Evolutionary conservation across 106 monocot genomes (phyloP).

Genomic region (Apostasia ramifera): DNA sequence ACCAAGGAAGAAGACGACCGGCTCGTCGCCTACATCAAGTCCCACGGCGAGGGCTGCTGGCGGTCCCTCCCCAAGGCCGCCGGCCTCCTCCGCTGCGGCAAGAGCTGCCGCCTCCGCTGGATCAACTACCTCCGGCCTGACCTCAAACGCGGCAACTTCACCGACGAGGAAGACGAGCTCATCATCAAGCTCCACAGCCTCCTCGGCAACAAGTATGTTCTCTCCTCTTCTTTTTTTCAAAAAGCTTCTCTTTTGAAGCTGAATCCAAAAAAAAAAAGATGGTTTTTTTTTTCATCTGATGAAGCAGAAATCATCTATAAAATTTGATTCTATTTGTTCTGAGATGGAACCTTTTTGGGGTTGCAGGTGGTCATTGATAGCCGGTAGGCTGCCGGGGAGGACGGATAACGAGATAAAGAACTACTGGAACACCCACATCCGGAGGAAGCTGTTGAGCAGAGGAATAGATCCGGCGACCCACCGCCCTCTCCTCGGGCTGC

Average conservation of each 20-base stretch:
- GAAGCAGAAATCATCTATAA: background rate
- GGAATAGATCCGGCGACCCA: slow-evolving; percentile 30
- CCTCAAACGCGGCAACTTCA: slow-evolving; percentile 54
- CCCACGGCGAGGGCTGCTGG: slow-evolving; percentile 58
- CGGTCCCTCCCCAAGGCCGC: slow-evolving; percentile 44
- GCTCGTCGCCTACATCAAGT: slow-evolving; percentile 36
- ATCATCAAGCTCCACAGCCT: slow-evolving; percentile 57
- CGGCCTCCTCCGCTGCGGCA: slow-evolving; percentile 33
- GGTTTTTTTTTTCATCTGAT: no score
- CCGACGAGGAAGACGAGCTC: slow-evolving; percentile 48
- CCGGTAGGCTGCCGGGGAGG: slow-evolving; percentile 24
- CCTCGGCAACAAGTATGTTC: slow-evolving; percentile 29
- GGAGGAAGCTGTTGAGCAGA: slow-evolving; percentile 18
- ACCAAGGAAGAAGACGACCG: slow-evolving; percentile 48
- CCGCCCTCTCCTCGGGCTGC: slow-evolving; percentile 4
- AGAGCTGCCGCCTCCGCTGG: slow-evolving; percentile 46
- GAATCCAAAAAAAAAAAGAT: no score
- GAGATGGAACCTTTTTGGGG: no score
- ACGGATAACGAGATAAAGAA: slow-evolving; percentile 39
- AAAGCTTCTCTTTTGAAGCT: background rate
- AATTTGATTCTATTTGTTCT: background rate
- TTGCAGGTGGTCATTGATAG: slow-evolving; percentile 29
- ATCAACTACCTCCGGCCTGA: slow-evolving; percentile 44
- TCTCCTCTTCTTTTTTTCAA: background rate
- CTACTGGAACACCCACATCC: slow-evolving; percentile 39